Conservation (phyloP, 176 grass and related monocot species). For the Rhynchospora breviuscula region DNA sequence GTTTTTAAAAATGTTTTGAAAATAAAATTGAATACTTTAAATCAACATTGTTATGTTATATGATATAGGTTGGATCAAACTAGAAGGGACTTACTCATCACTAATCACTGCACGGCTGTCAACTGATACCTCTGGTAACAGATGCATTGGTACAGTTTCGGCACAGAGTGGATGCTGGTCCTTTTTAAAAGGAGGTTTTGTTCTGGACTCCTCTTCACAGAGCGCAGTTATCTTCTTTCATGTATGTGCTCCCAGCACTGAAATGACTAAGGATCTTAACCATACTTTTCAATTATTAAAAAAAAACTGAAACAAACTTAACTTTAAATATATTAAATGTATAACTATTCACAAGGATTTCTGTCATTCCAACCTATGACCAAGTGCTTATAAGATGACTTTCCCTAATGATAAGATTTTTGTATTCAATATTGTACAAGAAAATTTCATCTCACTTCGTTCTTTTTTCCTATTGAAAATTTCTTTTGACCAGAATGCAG, state of each 20-base stretch:
- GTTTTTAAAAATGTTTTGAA: too few relatives aligned
- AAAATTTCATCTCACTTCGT: background rate
- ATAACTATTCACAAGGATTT: background rate
- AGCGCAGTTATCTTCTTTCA: constrained; percentile 64
- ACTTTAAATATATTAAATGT: background rate
- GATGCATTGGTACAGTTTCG: constrained; percentile 68
- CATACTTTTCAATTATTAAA: background rate
- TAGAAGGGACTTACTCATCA: constrained; percentile 47
- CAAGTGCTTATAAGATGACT: too few relatives aligned
- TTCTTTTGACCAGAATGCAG: constrained; percentile 42
- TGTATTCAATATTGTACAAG: too few relatives aligned
- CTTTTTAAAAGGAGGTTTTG: constrained; percentile 76
- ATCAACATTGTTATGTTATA: background rate
- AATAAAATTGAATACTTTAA: background rate
- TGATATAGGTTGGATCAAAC: constrained; percentile 67
- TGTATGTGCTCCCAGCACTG: constrained; percentile 12
- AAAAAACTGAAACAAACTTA: background rate
- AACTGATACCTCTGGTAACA: constrained; percentile 46
- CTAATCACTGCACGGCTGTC: constrained; percentile 68
- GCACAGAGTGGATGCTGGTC: constrained; percentile 81
- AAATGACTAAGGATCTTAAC: background rate
- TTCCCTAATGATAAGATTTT: too few relatives aligned
- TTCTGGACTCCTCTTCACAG: constrained; percentile 55
- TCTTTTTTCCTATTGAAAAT: background rate
- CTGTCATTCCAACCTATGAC: too few relatives aligned